A percentile compares a stretch with the other conserved stretches of the same genome.
phyloP scores from a whole-genome alignment of 805 yeast species.

The Yarrowia sp. region DNA sequence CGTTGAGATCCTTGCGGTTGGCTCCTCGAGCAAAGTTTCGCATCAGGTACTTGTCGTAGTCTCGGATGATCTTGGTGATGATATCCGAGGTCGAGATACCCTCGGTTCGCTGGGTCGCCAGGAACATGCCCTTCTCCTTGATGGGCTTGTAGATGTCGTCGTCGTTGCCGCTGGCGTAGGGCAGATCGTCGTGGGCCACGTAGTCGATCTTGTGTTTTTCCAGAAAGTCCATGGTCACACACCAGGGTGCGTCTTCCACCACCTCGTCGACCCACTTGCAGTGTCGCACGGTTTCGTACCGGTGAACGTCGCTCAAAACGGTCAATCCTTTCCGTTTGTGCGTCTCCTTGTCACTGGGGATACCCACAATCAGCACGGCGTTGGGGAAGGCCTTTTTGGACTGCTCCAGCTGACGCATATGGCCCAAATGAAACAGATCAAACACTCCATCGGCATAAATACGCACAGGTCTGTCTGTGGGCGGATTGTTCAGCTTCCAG shows the following conservation, averaged over 20 bases:
- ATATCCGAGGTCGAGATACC: constrained; percentile 96
- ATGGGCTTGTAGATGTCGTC: constrained; percentile 95
- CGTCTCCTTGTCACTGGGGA: constrained; percentile 88
- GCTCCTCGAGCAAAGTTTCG: constrained; percentile 98
- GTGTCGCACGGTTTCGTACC: constrained; percentile 89
- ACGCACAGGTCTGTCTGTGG: constrained; percentile 82
- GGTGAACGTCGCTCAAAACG: constrained; percentile 83
- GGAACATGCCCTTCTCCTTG: constrained; percentile 86
- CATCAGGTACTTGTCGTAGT: constrained; percentile 95
- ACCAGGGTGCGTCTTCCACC: constrained; percentile 94
- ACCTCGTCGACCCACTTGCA: constrained; percentile 99
- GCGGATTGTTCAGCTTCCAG: constrained; percentile 79
- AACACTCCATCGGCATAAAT: constrained; percentile 99
- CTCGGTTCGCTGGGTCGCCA: constrained; percentile 95
- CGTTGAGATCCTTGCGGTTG: constrained; percentile 93
- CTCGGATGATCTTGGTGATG: constrained; percentile 91
- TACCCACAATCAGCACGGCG: constrained; percentile 85
- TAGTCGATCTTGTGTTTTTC: constrained; percentile 84
- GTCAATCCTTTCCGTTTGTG: constrained; percentile 94
- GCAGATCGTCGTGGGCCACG: constrained; percentile 97
- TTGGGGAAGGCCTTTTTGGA: constrained; percentile 90
- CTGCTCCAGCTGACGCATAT: constrained; percentile 97
- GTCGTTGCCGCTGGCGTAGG: constrained; percentile 85
- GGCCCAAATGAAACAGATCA: constrained; percentile 95
- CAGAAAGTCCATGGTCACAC: constrained; percentile 82